Base-by-base conservation (phyloP, 2,329 filamentous ascomycete species). In the Sclerotinia minor region DNA sequence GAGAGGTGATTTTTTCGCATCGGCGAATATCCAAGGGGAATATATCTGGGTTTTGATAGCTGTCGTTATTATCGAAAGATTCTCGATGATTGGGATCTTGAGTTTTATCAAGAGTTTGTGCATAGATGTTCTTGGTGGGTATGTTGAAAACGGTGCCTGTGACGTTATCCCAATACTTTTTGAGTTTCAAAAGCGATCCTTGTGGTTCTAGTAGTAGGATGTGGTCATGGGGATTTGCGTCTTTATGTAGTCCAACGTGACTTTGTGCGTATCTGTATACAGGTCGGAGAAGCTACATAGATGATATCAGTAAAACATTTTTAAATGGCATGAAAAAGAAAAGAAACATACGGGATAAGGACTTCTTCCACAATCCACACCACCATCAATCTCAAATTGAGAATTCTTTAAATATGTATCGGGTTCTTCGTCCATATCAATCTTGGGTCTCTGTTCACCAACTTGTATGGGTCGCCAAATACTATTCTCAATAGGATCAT, bases 1-100 rank as follows among this genome's bases (percentile, higher is more conserved):
- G 61, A 13, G 47, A 6, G 24, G 13, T 5, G 21, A 67, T 29
- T 29, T 50, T 53, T 32, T 57, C 50, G 5, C 70, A 63, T 49
- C 74, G 72, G n/a, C 75, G 72, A 53, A 76, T 75, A 55, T 76
- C 72, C 21, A 76, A 65, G 19, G 75, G 74, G 52, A 75, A 76
- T 41, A 72, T 44, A 19, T 71, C 68, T 38, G 41, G 59, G 26
- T 67, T 67, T 11, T 49, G 32, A 21, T 63, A 52, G 26, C 21
- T 67, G 0, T 26, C 11, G 8, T 32, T 35, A 38, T 38, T 26
- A 3, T 61, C 8, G 15, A 61, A 61, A 5, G 59, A 61, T 38
- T 50, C n/a, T 61, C 21, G 24, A 29, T 57, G 38, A 8, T 45
- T 11, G 1, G 24, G 38, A 17, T 65, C 49, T 35, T 24, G n/a